Percentiles rank a stretch among this genome's conserved stretches.
phyloP scores from a whole-genome alignment of 129 eudicot species.

The Deinandra increscens region DNA sequence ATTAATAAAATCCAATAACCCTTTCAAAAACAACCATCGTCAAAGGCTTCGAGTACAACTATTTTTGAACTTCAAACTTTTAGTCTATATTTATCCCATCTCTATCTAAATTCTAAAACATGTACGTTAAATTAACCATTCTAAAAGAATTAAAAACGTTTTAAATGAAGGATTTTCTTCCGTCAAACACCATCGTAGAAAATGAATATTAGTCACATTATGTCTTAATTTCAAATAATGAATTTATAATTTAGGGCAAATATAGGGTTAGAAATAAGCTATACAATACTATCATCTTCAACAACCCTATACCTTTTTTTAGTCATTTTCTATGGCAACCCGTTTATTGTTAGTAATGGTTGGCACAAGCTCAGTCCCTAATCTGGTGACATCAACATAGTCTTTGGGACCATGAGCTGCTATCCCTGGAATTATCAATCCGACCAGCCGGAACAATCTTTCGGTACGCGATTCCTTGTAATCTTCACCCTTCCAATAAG shows the following conservation, averaged over 20 bases:
- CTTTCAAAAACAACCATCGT: background rate
- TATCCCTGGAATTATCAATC: constrained; percentile 59
- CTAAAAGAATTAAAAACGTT: background rate
- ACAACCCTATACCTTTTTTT: background rate
- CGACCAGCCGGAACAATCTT: constrained; percentile 45
- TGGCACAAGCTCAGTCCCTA: constrained; percentile 39
- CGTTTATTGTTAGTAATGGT: constrained; percentile 13
- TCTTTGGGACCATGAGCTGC: constrained; percentile 62
- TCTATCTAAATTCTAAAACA: too few relatives aligned
- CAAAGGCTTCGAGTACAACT: background rate
- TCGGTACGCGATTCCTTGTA: constrained; percentile 56
- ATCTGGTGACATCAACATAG: constrained; percentile 54
- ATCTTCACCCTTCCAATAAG: constrained; percentile 42
- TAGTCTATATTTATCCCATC: background rate
- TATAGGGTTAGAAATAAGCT: too few relatives aligned
- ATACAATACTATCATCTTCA: too few relatives aligned
- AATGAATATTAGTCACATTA: background rate
- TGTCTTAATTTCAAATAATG: background rate
- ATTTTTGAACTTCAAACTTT: background rate
- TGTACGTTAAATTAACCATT: too few relatives aligned
- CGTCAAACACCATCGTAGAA: background rate
- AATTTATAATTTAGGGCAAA: background rate
- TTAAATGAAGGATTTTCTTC: background rate
- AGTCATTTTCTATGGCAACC: background rate
- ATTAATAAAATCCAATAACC: too few relatives aligned